Evolutionary conservation across 768 basidiomycete genomes (phyloP).

Genomic region (Sporobolomyces roseus): DNA sequence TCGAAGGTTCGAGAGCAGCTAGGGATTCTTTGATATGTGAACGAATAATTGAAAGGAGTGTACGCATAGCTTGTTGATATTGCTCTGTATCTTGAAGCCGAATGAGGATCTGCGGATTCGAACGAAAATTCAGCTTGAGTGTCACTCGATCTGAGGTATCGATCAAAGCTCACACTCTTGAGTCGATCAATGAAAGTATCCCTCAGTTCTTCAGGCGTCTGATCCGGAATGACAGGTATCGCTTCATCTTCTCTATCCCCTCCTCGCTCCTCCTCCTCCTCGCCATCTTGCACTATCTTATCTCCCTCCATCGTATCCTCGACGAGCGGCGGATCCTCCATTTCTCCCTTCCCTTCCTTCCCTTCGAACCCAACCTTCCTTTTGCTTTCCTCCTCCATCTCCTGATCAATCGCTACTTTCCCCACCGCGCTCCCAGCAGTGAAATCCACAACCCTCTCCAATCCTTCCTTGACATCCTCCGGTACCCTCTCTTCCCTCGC

Average conservation of each 20-base stretch:
- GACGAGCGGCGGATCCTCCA: background rate
- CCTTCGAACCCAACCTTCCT: background rate
- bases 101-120: constrained; percentile 6
- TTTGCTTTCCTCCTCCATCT: background rate
- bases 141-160: too few species aligned
- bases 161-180: constrained; percentile 1
- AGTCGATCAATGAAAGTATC: constrained; percentile 38
- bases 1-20: background rate
- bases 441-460: constrained; percentile 4
- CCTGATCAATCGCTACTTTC: background rate
- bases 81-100: constrained; percentile 1
- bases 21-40: background rate
- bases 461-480: background rate
- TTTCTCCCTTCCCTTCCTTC: background rate
- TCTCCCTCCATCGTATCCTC: background rate
- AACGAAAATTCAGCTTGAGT: too few species aligned
- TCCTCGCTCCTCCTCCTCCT: background rate
- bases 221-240: background rate
- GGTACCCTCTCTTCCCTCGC: background rate
- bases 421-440: background rate
- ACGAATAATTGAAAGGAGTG: constrained; percentile 14
- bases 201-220: constrained; percentile 1
- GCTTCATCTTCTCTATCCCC: background rate
- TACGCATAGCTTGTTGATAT: constrained; percentile 15
- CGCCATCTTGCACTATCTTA: too few species aligned